Conservation (phyloP, 2,329 filamentous ascomycete species). For the Cryoendolithus antarcticus region DNA sequence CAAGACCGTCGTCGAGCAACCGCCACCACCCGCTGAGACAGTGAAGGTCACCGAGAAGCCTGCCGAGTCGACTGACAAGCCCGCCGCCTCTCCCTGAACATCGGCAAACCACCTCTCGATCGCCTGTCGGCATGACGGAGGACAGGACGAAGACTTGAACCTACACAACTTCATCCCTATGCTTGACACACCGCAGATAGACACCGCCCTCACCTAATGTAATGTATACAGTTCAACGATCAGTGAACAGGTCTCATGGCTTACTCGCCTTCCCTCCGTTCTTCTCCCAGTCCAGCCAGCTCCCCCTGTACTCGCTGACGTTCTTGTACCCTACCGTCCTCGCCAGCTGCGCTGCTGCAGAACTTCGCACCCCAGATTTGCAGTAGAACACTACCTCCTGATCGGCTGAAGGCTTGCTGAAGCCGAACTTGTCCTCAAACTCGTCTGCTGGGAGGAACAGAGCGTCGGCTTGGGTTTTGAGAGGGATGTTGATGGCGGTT, state of each 20-base stretch:
- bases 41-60: no score
- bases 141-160: no score
- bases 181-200: no score
- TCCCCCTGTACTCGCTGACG: constrained; percentile 61
- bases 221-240: no score
- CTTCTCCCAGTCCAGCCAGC: constrained; percentile 71
- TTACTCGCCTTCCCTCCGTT: constrained; percentile 50
- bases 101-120: no score
- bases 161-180: no score
- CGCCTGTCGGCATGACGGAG: no score
- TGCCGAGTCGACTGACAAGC: no score
- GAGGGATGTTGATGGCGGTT: constrained; percentile 67
- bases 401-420: constrained; percentile 50
- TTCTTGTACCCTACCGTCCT: constrained; percentile 60
- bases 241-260: constrained; percentile 6
- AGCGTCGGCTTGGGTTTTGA: constrained; percentile 64
- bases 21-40: no score
- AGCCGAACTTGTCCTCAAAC: constrained; percentile 74
- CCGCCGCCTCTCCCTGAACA: no score
- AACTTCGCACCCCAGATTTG: constrained; percentile 75
- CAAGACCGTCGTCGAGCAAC: no score
- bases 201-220: no score
- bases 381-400: constrained; percentile 71
- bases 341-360: constrained; percentile 65
- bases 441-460: constrained; percentile 65